Evolutionary conservation across 1,284 basidiomycete species (phyloP).

Genomic region (Ustilago crameri): DNA sequence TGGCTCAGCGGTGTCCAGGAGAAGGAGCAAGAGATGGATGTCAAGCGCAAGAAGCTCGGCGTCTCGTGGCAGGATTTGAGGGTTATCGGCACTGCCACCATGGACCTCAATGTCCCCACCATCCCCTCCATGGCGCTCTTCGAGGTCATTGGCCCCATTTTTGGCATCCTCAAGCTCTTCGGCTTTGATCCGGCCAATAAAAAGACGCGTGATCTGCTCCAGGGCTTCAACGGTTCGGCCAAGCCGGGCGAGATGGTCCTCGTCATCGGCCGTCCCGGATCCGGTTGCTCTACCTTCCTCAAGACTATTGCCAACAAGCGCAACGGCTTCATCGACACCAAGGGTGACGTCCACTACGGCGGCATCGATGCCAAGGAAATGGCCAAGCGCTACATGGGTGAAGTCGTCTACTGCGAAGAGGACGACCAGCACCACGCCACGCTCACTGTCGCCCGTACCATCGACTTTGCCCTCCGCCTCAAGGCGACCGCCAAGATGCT

Average conservation of each 20-base stretch:
- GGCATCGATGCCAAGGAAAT: conserved; percentile 73
- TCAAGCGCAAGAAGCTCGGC: conserved; percentile 51
- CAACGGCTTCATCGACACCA: conserved; percentile 72
- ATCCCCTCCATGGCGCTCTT: conserved; percentile 52
- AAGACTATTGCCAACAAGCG: conserved; percentile 79
- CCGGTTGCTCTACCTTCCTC: conserved; percentile 80
- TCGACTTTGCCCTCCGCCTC: conserved; percentile 58
- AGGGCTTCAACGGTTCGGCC: conserved; percentile 52
- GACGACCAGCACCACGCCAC: conserved; percentile 82
- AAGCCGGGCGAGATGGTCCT: conserved; percentile 63
- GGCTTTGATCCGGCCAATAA: conserved; percentile 40
- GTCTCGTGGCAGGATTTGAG: conserved; percentile 47
- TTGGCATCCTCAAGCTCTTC: conserved; percentile 41
- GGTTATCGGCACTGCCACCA: conserved; percentile 44
- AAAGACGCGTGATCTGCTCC: conserved; percentile 38
- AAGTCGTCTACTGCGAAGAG: conserved; percentile 81
- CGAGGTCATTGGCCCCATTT: conserved; percentile 51
- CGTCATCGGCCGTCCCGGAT: conserved; percentile 84
- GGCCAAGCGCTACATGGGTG: conserved; percentile 74
- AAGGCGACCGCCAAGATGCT: conserved; percentile 64
- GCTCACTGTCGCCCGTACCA: conserved; percentile 73
- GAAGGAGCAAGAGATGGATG: conserved; percentile 33
- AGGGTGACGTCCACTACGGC: conserved; percentile 78
- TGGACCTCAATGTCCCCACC: conserved; percentile 48
- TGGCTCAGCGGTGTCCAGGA: conserved; percentile 40